Conservation (phyloP, 257 asterid genomes). For the Solanum pinnatisectum region DNA sequence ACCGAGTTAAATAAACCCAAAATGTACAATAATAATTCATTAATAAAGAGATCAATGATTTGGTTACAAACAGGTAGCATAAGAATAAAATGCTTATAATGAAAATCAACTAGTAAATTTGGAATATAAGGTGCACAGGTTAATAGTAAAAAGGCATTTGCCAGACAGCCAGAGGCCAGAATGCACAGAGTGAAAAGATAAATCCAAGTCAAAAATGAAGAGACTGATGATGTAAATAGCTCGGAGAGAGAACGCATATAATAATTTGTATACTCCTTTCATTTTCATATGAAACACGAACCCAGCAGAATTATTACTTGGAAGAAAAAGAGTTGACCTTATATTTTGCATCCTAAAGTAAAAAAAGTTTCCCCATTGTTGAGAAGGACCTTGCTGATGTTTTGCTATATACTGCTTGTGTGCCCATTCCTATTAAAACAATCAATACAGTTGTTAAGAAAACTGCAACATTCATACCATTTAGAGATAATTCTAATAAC, state of each 20-base stretch:
- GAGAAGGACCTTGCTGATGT: constrained; percentile 98
- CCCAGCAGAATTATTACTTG: not conserved
- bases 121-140: not conserved
- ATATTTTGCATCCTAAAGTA: constrained; percentile 95
- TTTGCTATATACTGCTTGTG: constrained; percentile 82
- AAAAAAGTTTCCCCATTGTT: constrained; percentile 96
- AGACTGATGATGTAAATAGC: not conserved
- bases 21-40: not conserved
- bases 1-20: not conserved
- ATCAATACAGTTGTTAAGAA: not conserved
- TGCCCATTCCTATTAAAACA: constrained; percentile 66
- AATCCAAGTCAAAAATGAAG: not conserved
- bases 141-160: not conserved
- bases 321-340: constrained; percentile 36
- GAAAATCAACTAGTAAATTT: not conserved
- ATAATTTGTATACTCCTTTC: not conserved
- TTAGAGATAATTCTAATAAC: not conserved
- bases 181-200: not conserved
- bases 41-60: not conserved
- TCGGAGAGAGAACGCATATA: not conserved
- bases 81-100: not conserved
- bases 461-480: not conserved
- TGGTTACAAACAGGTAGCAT: not conserved
- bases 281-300: not conserved
- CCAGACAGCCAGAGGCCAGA: not conserved